Percentiles rank a stretch among this genome's conserved stretches.
phyloP scores from a whole-genome alignment of 176 grass and related monocot species.

The Otatea glauca region DNA sequence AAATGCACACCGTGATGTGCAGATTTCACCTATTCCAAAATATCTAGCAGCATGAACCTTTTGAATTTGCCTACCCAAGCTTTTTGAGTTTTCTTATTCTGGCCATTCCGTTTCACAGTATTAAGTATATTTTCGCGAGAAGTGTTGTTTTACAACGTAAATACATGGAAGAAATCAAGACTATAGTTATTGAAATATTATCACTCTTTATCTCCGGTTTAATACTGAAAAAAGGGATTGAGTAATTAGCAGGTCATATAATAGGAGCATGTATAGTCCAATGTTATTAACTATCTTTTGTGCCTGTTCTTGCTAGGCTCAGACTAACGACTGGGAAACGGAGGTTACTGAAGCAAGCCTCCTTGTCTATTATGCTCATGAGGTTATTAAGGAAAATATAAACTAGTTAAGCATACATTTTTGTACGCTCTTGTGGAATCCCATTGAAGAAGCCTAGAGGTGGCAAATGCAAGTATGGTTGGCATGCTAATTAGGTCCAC shows the following conservation, averaged over 20 bases:
- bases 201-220: neutral
- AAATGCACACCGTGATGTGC: neutral
- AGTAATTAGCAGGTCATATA: neutral
- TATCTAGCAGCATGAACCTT: neutral
- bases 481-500: no score
- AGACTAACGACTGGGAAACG: no score
- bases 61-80: neutral
- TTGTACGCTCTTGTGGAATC: neutral
- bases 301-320: no score
- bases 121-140: neutral
- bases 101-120: neutral
- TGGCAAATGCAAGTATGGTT: neutral
- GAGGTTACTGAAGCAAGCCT: no score
- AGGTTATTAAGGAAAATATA: no score
- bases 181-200: neutral
- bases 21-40: neutral
- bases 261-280: neutral
- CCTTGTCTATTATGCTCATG: no score
- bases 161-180: neutral
- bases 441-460: neutral
- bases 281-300: no score
- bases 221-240: neutral
- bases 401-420: neutral
- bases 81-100: neutral
- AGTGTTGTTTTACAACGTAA: neutral